These are phyloP conservation scores for Primulina huaijiensis DNA, from an alignment of 257 asterid species.

Conservation along the genomic window DNA sequence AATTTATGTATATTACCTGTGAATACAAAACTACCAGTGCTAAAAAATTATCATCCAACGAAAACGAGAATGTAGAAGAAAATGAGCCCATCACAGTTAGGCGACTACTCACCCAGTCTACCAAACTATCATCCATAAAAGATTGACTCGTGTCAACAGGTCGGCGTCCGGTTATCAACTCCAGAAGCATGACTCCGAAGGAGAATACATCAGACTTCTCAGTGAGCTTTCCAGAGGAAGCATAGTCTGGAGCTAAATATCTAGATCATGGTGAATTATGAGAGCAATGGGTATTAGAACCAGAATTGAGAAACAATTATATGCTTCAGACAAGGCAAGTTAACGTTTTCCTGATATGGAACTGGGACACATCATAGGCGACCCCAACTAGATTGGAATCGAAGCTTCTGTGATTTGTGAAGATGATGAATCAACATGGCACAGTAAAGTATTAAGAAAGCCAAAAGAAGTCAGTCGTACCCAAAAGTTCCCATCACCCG, in stretches of 20 bases:
- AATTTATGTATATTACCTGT: not conserved
- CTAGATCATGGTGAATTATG: slow-evolving; percentile 34
- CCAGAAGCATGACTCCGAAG: slow-evolving; percentile 88
- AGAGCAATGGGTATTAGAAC: not conserved
- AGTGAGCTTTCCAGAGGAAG: slow-evolving; percentile 85
- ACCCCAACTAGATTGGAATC: not conserved
- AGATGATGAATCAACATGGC: not conserved
- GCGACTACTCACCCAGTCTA: slow-evolving; percentile 71
- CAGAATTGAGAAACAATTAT: not conserved
- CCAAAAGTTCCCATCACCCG: slow-evolving; percentile 97
- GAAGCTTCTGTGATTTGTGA: not conserved
- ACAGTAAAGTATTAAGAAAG: not conserved
- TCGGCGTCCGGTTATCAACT: slow-evolving; percentile 84
- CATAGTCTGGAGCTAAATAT: slow-evolving; percentile 97
- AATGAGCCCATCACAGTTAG: not conserved
- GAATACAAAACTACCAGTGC: not conserved
- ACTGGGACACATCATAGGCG: not conserved
- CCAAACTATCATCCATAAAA: slow-evolving; percentile 78
- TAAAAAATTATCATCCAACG: not conserved
- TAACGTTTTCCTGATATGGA: not conserved
- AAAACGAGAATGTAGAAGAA: not conserved
- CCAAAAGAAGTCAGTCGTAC: slow-evolving; percentile 33
- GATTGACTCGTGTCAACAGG: slow-evolving; percentile 60
- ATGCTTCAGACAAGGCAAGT: slow-evolving; percentile 4
- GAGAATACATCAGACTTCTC: slow-evolving; percentile 96